Percentiles rank a stretch among this genome's conserved stretches.
phyloP scores from a whole-genome alignment of 805 yeast species.

The Yarrowia phangngaensis region DNA sequence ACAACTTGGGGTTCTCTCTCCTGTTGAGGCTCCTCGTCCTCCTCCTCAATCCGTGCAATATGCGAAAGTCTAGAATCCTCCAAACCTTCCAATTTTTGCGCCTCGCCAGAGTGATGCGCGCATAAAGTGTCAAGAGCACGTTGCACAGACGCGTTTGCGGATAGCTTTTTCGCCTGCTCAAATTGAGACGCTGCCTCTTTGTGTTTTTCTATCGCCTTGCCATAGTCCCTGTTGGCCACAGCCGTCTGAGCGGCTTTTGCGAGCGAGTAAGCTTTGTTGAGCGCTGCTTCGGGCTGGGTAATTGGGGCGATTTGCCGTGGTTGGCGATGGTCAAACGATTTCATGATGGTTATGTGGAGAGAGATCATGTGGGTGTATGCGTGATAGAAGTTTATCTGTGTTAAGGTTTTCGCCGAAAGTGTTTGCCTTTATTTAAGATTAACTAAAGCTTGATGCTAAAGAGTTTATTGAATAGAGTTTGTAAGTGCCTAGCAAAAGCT shows the following conservation, averaged over 20 bases:
- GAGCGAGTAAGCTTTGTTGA: slow-evolving; percentile 21
- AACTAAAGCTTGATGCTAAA: too few species aligned
- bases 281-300: slow-evolving; percentile 22
- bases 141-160: background rate
- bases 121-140: slow-evolving; percentile 1
- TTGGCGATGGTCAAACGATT: too few species aligned
- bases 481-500: too few species aligned
- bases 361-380: too few species aligned
- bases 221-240: slow-evolving; percentile 7
- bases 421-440: too few species aligned
- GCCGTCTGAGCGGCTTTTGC: slow-evolving; percentile 14
- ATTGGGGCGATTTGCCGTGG: too few species aligned
- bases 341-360: too few species aligned
- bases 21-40: background rate
- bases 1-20: background rate
- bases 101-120: slow-evolving; percentile 5
- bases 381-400: too few species aligned
- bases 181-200: slow-evolving; percentile 17
- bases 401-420: too few species aligned
- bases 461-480: too few species aligned
- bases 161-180: background rate
- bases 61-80: slow-evolving; percentile 5
- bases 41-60: slow-evolving; percentile 5
- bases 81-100: slow-evolving; percentile 2
- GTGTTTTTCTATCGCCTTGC: slow-evolving; percentile 9